These are phyloP conservation scores for Morella rubra DNA, from an alignment of 306 rosid genomes.

Conservation along the genomic window DNA sequence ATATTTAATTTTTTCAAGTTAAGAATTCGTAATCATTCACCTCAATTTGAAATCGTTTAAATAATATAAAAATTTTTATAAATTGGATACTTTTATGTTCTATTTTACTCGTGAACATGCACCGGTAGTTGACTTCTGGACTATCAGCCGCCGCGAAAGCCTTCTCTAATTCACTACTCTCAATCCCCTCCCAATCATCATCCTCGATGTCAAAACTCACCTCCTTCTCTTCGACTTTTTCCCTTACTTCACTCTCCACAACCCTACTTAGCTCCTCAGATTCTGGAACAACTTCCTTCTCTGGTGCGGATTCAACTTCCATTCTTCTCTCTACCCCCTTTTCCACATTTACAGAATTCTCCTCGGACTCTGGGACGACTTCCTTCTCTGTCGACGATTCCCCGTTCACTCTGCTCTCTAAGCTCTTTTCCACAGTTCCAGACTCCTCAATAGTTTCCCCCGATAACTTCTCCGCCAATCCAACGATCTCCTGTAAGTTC, in stretches of 20 bases:
- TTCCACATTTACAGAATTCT: neutral
- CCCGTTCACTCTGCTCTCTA: neutral
- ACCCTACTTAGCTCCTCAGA: constrained; percentile 22
- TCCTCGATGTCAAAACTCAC: constrained; percentile 41
- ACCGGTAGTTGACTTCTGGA: too few relatives aligned
- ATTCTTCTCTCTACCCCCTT: constrained; percentile 15
- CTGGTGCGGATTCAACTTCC: constrained; percentile 8
- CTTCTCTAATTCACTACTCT: constrained; percentile 67
- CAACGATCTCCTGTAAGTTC: neutral
- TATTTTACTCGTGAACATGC: too few relatives aligned
- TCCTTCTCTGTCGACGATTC: constrained; percentile 8
- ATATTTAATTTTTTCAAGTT: too few relatives aligned
- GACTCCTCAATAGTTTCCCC: constrained; percentile 14
- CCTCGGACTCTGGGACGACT: neutral
- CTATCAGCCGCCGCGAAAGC: constrained; percentile 52
- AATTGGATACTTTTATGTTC: too few relatives aligned
- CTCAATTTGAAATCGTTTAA: too few relatives aligned
- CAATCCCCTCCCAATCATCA: constrained; percentile 90
- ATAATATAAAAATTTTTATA: too few relatives aligned
- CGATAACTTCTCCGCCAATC: neutral
- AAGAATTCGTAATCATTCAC: too few relatives aligned
- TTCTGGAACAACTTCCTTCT: constrained; percentile 23
- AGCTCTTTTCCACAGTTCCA: neutral
- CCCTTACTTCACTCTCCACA: constrained; percentile 16
- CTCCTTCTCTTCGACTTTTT: constrained; percentile 24